Evolutionary conservation across 768 basidiomycete species (phyloP), one percentile per base, ranked within the genome.

Genomic region (Mycena filopes): DNA sequence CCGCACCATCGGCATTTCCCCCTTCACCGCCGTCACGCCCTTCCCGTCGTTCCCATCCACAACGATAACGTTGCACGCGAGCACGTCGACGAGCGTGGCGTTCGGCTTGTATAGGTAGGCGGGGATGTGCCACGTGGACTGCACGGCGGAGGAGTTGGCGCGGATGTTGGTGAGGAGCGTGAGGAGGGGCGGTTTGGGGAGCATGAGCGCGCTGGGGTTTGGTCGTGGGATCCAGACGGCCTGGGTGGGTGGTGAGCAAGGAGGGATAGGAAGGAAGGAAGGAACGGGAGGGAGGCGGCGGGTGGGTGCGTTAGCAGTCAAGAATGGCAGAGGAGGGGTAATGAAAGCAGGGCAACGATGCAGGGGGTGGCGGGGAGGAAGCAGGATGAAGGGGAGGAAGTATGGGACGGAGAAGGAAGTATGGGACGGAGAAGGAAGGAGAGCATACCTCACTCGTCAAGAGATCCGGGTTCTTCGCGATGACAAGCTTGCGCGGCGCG

Each of bases 111-210:
- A 88, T 2, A 80, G 66, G n/a, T 75, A 72, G 6, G 77, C 69
- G 18, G 75, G 78, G 40, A 86, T 79, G 23, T 72, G 80, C 86
- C 86, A 88, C 26, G 64, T 73, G 26, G 75, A 71, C 12, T 69
- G 58, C 6, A 73, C 71, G 16, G 74, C 72, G 20, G 75, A 70
- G n/a, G 77, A 76, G 48, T 72, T 64, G 55, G 72, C 78, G 36
- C 87, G 88, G 40, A 77, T 71, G 74, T 89, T 89, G 5, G 88
- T 84, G 65, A 89, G 71, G 36, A 89, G 81, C 8, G 84, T 76
- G 46, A 89, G 80, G 65, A 90, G 73, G 1, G 89, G 87, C 0
- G 82, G 80, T 68, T 89, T 89, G 41, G 80, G 86, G 38, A 88
- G 72, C 2, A 79, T 83, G 31, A 89, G 72, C 0, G 80, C 75